Percentiles rank a stretch among this genome's conserved stretches.
Conservation (phyloP, 2,329 filamentous ascomycete genomes). For the Penicillium sp. region DNA sequence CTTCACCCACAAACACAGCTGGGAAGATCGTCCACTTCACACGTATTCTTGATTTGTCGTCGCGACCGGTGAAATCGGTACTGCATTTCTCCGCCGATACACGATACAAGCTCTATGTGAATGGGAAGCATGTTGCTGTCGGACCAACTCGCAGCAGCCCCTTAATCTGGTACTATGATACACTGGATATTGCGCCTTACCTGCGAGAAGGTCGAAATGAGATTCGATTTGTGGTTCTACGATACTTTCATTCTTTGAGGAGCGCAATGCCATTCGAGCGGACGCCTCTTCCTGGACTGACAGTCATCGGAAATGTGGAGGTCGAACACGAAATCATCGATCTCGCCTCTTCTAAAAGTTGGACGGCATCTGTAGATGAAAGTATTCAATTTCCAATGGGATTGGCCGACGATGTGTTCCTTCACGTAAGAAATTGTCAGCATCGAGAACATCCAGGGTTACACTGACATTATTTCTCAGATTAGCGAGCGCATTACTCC, state of each 20-base stretch:
- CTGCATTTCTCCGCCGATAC: constrained; percentile 47
- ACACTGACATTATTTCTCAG: constrained; percentile 7
- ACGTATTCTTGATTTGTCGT: constrained; percentile 27
- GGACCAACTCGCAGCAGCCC: constrained; percentile 44
- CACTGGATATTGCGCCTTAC: constrained; percentile 31
- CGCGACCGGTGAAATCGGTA: constrained; percentile 19
- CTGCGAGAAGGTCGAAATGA: constrained; percentile 27
- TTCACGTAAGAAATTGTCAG: constrained; percentile 38
- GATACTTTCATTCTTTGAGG: constrained; percentile 32
- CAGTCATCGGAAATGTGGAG: constrained; percentile 28
- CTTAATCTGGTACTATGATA: constrained; percentile 39
- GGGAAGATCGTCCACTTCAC: constrained; percentile 39
- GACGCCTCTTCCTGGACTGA: constrained; percentile 34
- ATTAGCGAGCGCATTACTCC: constrained; percentile 29
- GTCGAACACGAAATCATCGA: constrained; percentile 11
- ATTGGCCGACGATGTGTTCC: constrained; percentile 44
- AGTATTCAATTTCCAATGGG: constrained; percentile 29
- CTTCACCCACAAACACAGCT: constrained; percentile 35
- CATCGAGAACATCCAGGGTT: not conserved
- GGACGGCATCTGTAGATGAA: constrained; percentile 26
- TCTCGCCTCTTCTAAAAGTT: constrained; percentile 17
- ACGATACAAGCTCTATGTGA: constrained; percentile 49
- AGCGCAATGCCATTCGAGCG: constrained; percentile 37
- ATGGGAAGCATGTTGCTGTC: constrained; percentile 39
- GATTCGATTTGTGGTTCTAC: constrained; percentile 28